Evolutionary conservation across 2,329 filamentous ascomycete species (phyloP).

Genomic region (Pezizomycotina sp.): DNA sequence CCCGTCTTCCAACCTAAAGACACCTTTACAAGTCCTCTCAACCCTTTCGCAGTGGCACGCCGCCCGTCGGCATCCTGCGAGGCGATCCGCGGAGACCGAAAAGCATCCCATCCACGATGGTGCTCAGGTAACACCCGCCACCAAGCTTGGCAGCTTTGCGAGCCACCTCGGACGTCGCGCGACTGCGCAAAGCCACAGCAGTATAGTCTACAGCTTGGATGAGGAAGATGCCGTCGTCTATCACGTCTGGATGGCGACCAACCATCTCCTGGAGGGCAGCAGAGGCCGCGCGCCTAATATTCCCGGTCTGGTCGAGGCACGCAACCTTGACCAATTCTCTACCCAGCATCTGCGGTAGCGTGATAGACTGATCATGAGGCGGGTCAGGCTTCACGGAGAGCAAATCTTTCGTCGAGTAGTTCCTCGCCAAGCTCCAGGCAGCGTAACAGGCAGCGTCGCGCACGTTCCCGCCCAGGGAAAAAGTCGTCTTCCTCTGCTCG

Average conservation of each 20-base stretch:
- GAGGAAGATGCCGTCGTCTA: conserved; percentile 64
- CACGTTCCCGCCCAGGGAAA: conserved; percentile 76
- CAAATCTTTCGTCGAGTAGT: conserved; percentile 69
- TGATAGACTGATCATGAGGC: conserved; percentile 23
- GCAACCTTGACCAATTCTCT: conserved; percentile 66
- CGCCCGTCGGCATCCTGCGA: conserved; percentile 61
- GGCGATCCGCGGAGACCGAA: conserved; percentile 65
- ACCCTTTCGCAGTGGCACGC: conserved; percentile 51
- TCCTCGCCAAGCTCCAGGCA: conserved; percentile 77
- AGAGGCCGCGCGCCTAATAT: conserved; percentile 81
- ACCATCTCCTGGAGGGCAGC: conserved; percentile 88
- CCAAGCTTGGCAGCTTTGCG: conserved; percentile 50
- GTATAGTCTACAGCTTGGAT: conserved; percentile 90
- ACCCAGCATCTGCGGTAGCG: conserved; percentile 51
- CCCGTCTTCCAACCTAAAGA: no score
- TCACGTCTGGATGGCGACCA: conserved; percentile 74
- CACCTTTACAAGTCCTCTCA: conserved; percentile 42
- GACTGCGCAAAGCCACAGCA: conserved; percentile 68
- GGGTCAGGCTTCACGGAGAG: conserved; percentile 28
- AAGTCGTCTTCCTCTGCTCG: conserved; percentile 64
- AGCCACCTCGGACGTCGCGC: conserved; percentile 65
- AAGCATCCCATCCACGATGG: conserved; percentile 53
- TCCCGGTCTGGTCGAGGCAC: conserved; percentile 76
- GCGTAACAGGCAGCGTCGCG: conserved; percentile 93
- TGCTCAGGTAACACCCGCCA: conserved; percentile 46